Conservation (phyloP, 768 basidiomycete species). For the Mycena capillaripes region DNA sequence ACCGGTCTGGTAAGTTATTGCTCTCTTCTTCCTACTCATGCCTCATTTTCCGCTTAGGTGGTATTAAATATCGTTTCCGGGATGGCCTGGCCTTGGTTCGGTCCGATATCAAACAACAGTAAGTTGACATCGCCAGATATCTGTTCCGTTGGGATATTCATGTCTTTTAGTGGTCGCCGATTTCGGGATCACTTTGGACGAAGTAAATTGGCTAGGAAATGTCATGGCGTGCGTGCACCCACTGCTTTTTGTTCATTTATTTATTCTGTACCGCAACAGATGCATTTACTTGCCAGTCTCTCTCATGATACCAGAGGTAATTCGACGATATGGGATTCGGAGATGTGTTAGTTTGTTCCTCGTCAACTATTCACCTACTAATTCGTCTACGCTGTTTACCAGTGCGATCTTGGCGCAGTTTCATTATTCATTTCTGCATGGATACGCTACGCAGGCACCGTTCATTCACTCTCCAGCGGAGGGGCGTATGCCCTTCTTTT, state of each 20-base stretch:
- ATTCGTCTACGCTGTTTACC: slow-evolving; percentile 17
- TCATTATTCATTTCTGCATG: slow-evolving; percentile 75
- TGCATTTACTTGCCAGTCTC: slow-evolving; percentile 72
- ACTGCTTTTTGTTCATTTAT: too few relatives aligned
- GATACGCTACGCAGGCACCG: slow-evolving; percentile 83
- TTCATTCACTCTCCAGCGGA: slow-evolving; percentile 61
- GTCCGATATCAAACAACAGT: slow-evolving; percentile 84
- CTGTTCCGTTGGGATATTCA: background rate
- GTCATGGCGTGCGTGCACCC: slow-evolving; percentile 58
- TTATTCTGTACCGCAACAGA: too few relatives aligned
- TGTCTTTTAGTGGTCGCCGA: slow-evolving; percentile 65
- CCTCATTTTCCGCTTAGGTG: slow-evolving; percentile 55
- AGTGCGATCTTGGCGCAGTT: slow-evolving; percentile 75
- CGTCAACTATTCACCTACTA: background rate
- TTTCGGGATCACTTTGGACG: slow-evolving; percentile 76
- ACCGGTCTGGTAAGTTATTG: slow-evolving; percentile 65
- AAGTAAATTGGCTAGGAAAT: slow-evolving; percentile 89
- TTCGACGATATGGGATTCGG: slow-evolving; percentile 71
- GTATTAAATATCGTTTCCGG: slow-evolving; percentile 73
- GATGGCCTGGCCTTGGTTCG: slow-evolving; percentile 87
- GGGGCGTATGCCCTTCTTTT: slow-evolving; percentile 78
- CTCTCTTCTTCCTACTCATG: background rate
- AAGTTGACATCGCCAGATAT: slow-evolving; percentile 25
- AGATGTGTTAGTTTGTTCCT: slow-evolving; percentile 65
- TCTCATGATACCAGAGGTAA: slow-evolving; percentile 69